phyloP scores from a whole-genome alignment of 177 flowering plant genomes.

The Vitis hybrid region DNA sequence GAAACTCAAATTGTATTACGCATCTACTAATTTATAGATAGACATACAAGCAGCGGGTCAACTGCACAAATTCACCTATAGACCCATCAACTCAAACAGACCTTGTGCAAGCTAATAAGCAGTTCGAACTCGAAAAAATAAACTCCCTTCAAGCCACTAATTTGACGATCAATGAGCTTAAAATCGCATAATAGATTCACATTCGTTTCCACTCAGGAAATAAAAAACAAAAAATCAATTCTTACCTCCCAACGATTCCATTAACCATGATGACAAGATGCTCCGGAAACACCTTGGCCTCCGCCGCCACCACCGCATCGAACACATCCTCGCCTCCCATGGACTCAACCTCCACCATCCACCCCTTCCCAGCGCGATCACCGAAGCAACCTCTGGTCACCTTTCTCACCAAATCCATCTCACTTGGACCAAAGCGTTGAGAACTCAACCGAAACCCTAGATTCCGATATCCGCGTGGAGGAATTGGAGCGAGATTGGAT shows the following conservation, averaged over 20 bases:
- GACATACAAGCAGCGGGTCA: no score
- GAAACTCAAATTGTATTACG: no score
- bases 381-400: slow-evolving; percentile 31
- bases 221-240: neutral
- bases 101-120: no score
- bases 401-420: slow-evolving; percentile 18
- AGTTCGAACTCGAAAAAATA: no score
- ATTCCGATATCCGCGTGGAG: neutral
- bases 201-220: neutral
- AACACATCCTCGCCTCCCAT: slow-evolving; percentile 34
- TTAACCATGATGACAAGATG: slow-evolving; percentile 86
- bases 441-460: slow-evolving; percentile 14
- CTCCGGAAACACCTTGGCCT: slow-evolving; percentile 31
- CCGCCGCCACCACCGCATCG: slow-evolving; percentile 20
- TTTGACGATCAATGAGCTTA: no score
- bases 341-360: slow-evolving; percentile 30
- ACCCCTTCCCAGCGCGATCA: slow-evolving; percentile 13
- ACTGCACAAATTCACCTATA: no score
- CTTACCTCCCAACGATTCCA: slow-evolving; percentile 79
- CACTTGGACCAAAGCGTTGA: neutral
- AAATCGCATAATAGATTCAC: neutral
- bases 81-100: no score
- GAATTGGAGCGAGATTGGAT: neutral
- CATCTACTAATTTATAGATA: no score
- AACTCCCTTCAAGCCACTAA: no score